Base-by-base conservation (phyloP, 1,139 yeast species). In the Saccharomyces pastorianus region DNA sequence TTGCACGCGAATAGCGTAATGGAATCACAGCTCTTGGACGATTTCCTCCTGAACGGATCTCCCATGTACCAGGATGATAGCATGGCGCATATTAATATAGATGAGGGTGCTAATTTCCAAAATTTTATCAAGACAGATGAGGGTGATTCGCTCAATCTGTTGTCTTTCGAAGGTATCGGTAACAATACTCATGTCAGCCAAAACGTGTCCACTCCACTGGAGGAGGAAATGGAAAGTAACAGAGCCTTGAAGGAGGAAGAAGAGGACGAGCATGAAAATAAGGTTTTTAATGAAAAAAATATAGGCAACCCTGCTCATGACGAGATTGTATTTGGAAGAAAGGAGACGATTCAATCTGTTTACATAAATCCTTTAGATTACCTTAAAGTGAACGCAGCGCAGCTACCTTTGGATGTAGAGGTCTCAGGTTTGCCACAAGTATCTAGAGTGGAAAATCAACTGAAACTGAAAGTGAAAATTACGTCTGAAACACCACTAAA, bases 391-490 rank as follows among this genome's bases (percentile, higher is more conserved):
- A 69, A 73, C 61, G 65, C 66, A 28, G 67, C 71, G 11, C 65
- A 69, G 11, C 73, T 85, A 56, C 89, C 89, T 3, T 86, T 82
- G 69, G 73, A 77, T 53, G 65, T 91, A 56, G 71, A 73, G 31
- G 73, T 90, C 1, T 72, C 77, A 11, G 85, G 83, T 54, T 73
- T 91, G 51, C 97, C 97, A 1, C 71, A 79, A 9, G 83, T 83
- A 62, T 88, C 96, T 8, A 80, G 99, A 60, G 98, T 93, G 5
- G 99, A 93, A 71, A 93, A 97, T 23, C 98, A 93, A 72, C 88
- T 91, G 67, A 91, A 89, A 68, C 74, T 93, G 55, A 77, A 80
- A 51, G 72, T 93, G 31, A 71, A 80, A 6, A 73, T 89, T 50
- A 76, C 82, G 34, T 96, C 96, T 2, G 80, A 88, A 9, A 14